Base-by-base conservation (phyloP, 148 eudicot genomes). In the Silene conica region DNA sequence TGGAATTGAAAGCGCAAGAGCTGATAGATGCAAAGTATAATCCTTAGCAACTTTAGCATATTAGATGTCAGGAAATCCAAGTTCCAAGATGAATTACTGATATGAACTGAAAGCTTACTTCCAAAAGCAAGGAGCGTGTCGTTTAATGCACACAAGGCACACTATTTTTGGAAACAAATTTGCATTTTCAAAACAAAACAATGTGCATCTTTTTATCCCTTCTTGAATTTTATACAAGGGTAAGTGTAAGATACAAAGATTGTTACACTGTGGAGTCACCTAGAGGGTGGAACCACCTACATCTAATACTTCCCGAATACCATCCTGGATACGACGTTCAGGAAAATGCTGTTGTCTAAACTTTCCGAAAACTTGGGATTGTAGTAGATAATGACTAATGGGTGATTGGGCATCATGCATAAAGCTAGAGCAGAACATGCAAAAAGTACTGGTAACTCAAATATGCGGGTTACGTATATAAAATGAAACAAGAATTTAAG, bases 21-120 rank as follows among this genome's bases (percentile, higher is more conserved):
- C 66, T 25, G 38, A 63, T 63, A 63, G 41, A 63, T 26, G 66
- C 18, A 67, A 58, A 66, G 19, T n/a, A 9, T 14, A 65, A 38
- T 14, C 19, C 60, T 20, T 38, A 43, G 26, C 46, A 63, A 63
- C 41, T 63, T 63, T 63, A 16, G 4, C 28, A 6, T 38, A 38
- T 38, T 38, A 38, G 43, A 38, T 38, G 43, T 38, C 43, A 38
- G 8, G 4, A 38, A 6, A 38, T 38, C 43, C 2, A 1, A 38
- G 8, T 38, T 38, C 43, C 43, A 31, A 19, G 22, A 20, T 57
- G 22, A 1, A 57, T 5, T 55, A 2, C n/a, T 15, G n/a, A 55
- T 18, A n/a, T 55, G 59, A 55, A 55, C 59, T 5, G 59, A 5
- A 55, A 9, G 43, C 43, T 38, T 38, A 38, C 43, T 31, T 31